These are phyloP conservation scores for Candida methanosorbosa DNA, from an alignment of 805 yeast species.

Conservation along the genomic window DNA sequence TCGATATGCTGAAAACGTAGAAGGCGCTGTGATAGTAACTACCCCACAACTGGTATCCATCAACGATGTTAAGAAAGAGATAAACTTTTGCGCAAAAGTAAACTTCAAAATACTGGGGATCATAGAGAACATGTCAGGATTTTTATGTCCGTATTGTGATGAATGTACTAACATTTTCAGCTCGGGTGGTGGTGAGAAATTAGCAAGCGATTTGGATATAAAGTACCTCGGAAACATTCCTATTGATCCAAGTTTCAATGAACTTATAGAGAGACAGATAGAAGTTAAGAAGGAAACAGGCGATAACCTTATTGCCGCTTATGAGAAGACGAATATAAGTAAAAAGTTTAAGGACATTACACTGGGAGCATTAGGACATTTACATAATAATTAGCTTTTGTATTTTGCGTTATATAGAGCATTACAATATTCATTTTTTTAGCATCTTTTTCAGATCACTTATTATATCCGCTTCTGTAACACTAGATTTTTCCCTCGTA, in stretches of 20 bases:
- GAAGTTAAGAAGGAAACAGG: slow-evolving; percentile 44
- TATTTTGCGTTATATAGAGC: not conserved
- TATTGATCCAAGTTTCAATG: slow-evolving; percentile 86
- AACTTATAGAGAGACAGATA: slow-evolving; percentile 72
- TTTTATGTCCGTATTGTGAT: slow-evolving; percentile 86
- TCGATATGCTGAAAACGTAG: slow-evolving; percentile 54
- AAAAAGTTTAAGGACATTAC: slow-evolving; percentile 41
- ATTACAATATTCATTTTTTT: not conserved
- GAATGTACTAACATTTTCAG: slow-evolving; percentile 91
- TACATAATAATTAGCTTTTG: not conserved
- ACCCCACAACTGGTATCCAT: slow-evolving; percentile 94
- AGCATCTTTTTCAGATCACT: slow-evolving; percentile 1
- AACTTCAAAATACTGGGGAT: slow-evolving; percentile 74
- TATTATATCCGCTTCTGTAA: not conserved
- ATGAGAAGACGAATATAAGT: slow-evolving; percentile 27
- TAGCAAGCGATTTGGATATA: slow-evolving; percentile 56
- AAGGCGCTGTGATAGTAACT: slow-evolving; percentile 92
- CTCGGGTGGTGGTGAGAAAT: slow-evolving; percentile 78
- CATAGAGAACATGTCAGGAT: slow-evolving; percentile 95
- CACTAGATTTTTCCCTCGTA: not conserved
- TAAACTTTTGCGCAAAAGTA: slow-evolving; percentile 85
- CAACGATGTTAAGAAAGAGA: slow-evolving; percentile 90
- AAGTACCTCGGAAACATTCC: slow-evolving; percentile 84
- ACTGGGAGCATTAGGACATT: slow-evolving; percentile 23
- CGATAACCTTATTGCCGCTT: slow-evolving; percentile 26